Conservation (phyloP, 306 rosid species). For the Cotoneaster glaucophyllus region DNA sequence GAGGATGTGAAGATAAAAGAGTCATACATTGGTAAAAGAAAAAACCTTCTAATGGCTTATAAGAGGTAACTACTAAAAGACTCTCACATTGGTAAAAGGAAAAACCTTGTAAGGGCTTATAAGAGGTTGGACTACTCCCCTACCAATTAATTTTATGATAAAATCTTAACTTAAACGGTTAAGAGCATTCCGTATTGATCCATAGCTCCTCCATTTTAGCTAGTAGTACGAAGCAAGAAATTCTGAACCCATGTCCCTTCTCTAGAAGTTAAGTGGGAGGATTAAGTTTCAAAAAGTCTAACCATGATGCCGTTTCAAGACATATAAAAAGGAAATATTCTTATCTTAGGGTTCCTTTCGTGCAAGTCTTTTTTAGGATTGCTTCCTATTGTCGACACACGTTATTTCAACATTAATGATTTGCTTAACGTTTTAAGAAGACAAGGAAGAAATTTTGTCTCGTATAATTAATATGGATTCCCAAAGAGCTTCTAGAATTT, state of each 20-base stretch:
- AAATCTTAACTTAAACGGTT: too few species aligned
- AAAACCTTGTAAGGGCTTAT: too few species aligned
- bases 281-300: not conserved
- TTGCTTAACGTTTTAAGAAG: not conserved
- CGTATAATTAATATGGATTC: not conserved
- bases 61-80: too few species aligned
- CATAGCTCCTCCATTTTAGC: not conserved
- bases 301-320: not conserved
- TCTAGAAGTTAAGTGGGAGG: not conserved
- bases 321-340: not conserved
- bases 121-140: too few species aligned
- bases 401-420: not conserved
- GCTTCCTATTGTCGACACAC: not conserved
- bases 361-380: not conserved
- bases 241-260: not conserved
- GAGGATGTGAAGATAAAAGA: too few species aligned
- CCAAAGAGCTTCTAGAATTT: not conserved
- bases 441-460: not conserved
- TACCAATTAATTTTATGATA: too few species aligned
- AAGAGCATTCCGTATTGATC: too few species aligned
- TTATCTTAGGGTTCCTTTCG: slow-evolving; percentile 10
- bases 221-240: not conserved
- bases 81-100: too few species aligned
- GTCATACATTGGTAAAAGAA: too few species aligned
- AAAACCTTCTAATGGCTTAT: too few species aligned